Evolutionary conservation across 306 rosid species (phyloP).

Genomic region (Hippophae tibetana): DNA sequence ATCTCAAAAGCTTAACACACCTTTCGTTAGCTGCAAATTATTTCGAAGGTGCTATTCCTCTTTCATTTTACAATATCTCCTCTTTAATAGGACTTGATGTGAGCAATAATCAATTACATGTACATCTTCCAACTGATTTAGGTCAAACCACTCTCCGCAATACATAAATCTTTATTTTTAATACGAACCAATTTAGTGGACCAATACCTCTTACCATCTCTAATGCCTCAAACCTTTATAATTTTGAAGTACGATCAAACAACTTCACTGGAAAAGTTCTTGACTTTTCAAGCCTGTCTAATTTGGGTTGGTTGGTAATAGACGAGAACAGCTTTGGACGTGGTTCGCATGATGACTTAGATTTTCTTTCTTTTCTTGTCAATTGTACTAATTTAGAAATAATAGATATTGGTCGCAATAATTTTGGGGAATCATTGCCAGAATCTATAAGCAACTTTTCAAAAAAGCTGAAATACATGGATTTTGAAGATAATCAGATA

Average conservation of each 20-base stretch:
- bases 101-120: not conserved
- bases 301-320: not conserved
- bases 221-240: not conserved
- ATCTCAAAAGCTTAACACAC: no score
- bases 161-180: not conserved
- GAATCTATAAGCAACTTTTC: not conserved
- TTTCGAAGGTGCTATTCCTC: no score
- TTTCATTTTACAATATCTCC: no score
- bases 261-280: slow-evolving; percentile 2
- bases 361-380: not conserved
- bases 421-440: slow-evolving; percentile 12
- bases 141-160: not conserved
- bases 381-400: not conserved
- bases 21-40: no score
- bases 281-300: not conserved
- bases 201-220: not conserved
- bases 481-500: not conserved
- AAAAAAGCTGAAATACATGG: not conserved
- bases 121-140: not conserved
- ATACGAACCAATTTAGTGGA: not conserved
- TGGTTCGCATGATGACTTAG: not conserved
- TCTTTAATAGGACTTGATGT: no score
- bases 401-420: not conserved
- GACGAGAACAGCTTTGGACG: not conserved
- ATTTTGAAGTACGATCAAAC: not conserved